phyloP scores from a whole-genome alignment of 495 filamentous ascomycete species.

The Penicillium subrubescens region DNA sequence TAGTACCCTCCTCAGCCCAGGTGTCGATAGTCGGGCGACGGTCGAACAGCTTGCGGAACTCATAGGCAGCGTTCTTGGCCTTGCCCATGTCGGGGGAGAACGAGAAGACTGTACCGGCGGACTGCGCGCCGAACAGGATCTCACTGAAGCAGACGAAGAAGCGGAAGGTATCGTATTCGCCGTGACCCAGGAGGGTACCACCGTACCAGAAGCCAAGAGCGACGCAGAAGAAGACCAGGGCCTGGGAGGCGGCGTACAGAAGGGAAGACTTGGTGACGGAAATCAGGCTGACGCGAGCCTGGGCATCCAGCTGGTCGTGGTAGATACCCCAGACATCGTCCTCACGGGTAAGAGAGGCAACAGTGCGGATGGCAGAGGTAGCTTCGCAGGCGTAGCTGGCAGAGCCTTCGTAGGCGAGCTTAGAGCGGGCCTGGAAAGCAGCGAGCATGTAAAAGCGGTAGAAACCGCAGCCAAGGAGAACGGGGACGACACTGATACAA shows the following conservation, averaged over 20 bases:
- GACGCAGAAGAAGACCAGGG: constrained; percentile 76
- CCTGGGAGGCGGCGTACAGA: constrained; percentile 80
- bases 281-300: constrained; percentile 61
- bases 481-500: constrained; percentile 73
- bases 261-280: constrained; percentile 68
- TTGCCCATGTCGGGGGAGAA: constrained; percentile 89
- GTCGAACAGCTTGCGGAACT: constrained; percentile 79
- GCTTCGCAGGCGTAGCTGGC: constrained; percentile 90
- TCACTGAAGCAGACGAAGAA: constrained; percentile 86
- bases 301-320: constrained; percentile 63
- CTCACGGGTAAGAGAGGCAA: constrained; percentile 87
- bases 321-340: constrained; percentile 76
- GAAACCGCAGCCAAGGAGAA: constrained; percentile 79
- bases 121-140: constrained; percentile 81
- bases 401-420: constrained; percentile 70
- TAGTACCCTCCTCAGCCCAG: constrained; percentile 75
- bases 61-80: constrained; percentile 74
- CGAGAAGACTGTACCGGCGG: constrained; percentile 84
- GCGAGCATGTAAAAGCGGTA: constrained; percentile 83
- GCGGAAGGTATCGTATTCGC: constrained; percentile 71
- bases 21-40: constrained; percentile 75
- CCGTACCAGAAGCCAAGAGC: constrained; percentile 97
- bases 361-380: constrained; percentile 86
- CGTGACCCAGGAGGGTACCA: constrained; percentile 70
- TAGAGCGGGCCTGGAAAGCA: constrained; percentile 69